A percentile compares a stretch with the other conserved stretches of the same genome.
phyloP scores from a whole-genome alignment of 139 green algal genomes.

The Mesotaenium endlicherianum region DNA sequence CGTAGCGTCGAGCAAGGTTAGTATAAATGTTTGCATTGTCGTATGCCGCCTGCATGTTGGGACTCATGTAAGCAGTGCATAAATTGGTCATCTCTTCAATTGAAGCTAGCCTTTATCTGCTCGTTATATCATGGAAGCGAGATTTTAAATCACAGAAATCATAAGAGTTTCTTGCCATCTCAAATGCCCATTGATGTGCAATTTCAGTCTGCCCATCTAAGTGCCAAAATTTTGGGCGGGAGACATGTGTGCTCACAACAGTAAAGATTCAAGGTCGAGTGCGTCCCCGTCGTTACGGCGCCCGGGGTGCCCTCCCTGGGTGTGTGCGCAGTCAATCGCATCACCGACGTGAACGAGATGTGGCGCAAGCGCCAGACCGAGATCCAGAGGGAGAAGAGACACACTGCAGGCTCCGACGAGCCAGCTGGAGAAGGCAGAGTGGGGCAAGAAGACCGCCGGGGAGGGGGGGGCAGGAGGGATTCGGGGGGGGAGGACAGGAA shows the following conservation, averaged over 20 bases:
- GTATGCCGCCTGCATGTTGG: not conserved
- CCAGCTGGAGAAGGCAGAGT: not conserved
- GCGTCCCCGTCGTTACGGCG: too few species aligned
- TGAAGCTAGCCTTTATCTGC: not conserved
- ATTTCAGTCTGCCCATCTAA: not conserved
- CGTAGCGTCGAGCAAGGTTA: constrained; percentile 14
- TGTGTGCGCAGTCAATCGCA: constrained; percentile 12
- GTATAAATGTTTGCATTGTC: not conserved
- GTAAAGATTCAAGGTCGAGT: too few species aligned
- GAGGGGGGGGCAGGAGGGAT: not conserved
- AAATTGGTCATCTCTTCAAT: too few species aligned
- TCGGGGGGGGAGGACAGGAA: not conserved
- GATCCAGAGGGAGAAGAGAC: not conserved
- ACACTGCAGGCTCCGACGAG: not conserved
- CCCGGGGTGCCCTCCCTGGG: too few species aligned
- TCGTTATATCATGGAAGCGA: not conserved
- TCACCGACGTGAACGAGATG: constrained; percentile 20
- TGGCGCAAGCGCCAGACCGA: not conserved
- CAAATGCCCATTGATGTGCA: not conserved
- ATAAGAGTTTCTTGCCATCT: not conserved
- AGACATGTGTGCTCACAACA: too few species aligned
- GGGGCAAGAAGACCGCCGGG: not conserved
- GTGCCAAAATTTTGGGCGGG: too few species aligned
- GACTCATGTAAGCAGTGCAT: not conserved
- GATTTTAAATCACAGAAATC: not conserved